These are phyloP conservation scores for Pseudocercospora musae DNA, from an alignment of 2,329 filamentous ascomycete genomes.

Conservation along the genomic window DNA sequence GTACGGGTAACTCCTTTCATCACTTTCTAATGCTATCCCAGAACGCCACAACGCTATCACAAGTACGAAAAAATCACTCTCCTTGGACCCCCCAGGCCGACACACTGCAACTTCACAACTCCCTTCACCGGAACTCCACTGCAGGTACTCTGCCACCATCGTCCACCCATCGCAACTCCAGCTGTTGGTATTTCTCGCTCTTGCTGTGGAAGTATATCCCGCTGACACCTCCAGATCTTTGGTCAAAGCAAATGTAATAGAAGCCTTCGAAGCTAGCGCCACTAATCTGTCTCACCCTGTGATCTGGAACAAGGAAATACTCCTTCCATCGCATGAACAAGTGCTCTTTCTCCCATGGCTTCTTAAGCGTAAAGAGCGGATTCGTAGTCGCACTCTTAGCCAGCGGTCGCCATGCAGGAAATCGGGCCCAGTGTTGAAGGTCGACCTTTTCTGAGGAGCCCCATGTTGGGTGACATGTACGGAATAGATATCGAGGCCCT, in stretches of 20 bases:
- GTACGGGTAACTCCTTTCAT: too few species aligned
- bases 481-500: conserved; percentile 89
- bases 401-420: conserved; percentile 79
- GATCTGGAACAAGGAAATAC: conserved; percentile 93
- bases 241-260: conserved; percentile 99
- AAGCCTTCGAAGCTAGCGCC: conserved; percentile 98
- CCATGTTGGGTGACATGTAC: conserved; percentile 85
- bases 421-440: conserved; percentile 87
- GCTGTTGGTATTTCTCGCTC: conserved; percentile 96
- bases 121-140: conserved; percentile 78
- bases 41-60: conserved; percentile 26
- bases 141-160: conserved; percentile 79
- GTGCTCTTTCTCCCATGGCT: conserved; percentile 76
- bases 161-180: conserved; percentile 84
- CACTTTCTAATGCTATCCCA: conserved; percentile 5
- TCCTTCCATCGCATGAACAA: conserved; percentile 99
- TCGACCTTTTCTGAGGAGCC: conserved; percentile 90
- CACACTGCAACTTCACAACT: neutral
- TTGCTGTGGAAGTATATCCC: conserved; percentile 98
- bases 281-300: conserved; percentile 82
- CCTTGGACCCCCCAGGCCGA: neutral
- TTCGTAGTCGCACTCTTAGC: conserved; percentile 57
- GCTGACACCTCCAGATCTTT: conserved; percentile 77
- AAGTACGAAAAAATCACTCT: conserved; percentile 5
- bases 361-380: conserved; percentile 59